Conservation (phyloP, 2,329 filamentous ascomycete species). For the Chalara sp. region DNA sequence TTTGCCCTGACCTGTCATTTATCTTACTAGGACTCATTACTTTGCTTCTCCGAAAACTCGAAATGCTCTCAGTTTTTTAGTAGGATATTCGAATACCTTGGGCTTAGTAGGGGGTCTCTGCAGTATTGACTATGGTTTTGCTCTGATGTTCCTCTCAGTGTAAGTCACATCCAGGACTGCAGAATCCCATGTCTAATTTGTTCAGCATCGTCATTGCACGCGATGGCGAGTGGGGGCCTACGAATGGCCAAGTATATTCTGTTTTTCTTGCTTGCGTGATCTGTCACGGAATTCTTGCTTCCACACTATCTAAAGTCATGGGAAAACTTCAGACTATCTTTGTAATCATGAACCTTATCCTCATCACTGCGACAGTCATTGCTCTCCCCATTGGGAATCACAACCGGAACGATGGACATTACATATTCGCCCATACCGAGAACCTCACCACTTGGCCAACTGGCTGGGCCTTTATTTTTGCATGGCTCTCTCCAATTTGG, state of each 20-base stretch:
- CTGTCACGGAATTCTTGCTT: constrained; percentile 46
- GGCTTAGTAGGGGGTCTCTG: constrained; percentile 55
- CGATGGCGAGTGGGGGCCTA: constrained; percentile 49
- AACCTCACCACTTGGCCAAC: constrained; percentile 53
- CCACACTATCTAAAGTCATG: constrained; percentile 48
- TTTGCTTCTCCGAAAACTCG: constrained; percentile 47
- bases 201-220: constrained; percentile 43
- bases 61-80: constrained; percentile 52
- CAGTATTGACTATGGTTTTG: constrained; percentile 51
- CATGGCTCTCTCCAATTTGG: constrained; percentile 58
- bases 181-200: constrained; percentile 2
- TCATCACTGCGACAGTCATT: constrained; percentile 50
- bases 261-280: constrained; percentile 49
- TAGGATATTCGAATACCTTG: constrained; percentile 55
- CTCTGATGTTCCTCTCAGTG: constrained; percentile 51
- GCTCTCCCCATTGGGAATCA: constrained; percentile 43
- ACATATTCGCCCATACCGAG: constrained; percentile 48
- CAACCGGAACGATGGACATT: constrained; percentile 35
- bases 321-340: constrained; percentile 50
- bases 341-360: constrained; percentile 46
- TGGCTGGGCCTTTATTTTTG: constrained; percentile 52
- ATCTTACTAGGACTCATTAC: constrained; percentile 45
- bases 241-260: constrained; percentile 48
- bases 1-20: neutral
- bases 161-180: constrained; percentile 11